Evolutionary conservation across 202 grass and related monocot genomes (phyloP).

Genomic region (Zizania palustris): DNA sequence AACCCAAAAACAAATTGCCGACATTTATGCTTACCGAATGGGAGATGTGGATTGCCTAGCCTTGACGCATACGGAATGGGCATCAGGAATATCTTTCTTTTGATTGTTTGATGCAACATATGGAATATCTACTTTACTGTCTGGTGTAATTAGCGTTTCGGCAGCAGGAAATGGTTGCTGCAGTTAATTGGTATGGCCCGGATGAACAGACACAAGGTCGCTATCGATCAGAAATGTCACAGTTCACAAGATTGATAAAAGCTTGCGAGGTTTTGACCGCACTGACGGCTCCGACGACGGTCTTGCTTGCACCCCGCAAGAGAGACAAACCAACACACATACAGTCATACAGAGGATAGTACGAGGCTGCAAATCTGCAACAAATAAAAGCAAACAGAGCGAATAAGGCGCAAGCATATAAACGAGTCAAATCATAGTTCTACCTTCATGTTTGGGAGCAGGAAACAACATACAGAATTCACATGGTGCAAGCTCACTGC

Average conservation of each 20-base stretch:
- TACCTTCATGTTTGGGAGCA: background rate
- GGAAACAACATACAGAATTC: conserved; percentile 16
- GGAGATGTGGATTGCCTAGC: conserved; percentile 24
- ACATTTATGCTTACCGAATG: background rate
- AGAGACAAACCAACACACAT: background rate
- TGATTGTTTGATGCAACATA: background rate
- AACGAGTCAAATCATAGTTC: conserved; percentile 21
- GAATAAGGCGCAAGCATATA: background rate
- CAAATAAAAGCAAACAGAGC: background rate
- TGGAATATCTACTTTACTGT: background rate
- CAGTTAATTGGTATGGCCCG: background rate
- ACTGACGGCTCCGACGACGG: background rate
- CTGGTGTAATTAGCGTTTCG: background rate
- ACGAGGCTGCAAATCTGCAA: background rate
- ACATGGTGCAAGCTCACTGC: conserved; percentile 14
- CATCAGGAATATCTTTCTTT: background rate
- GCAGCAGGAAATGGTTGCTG: background rate
- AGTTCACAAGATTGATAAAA: conserved; percentile 10
- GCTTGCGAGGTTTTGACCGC: background rate
- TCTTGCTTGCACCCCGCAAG: background rate
- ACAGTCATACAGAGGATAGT: background rate
- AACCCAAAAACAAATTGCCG: too few species aligned
- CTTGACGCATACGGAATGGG: conserved; percentile 19
- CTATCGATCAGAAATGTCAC: background rate
- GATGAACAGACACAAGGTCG: background rate